These are phyloP conservation scores for Eucalyptus regnans DNA, from an alignment of 345 rosid genomes.

Conservation along the genomic window DNA sequence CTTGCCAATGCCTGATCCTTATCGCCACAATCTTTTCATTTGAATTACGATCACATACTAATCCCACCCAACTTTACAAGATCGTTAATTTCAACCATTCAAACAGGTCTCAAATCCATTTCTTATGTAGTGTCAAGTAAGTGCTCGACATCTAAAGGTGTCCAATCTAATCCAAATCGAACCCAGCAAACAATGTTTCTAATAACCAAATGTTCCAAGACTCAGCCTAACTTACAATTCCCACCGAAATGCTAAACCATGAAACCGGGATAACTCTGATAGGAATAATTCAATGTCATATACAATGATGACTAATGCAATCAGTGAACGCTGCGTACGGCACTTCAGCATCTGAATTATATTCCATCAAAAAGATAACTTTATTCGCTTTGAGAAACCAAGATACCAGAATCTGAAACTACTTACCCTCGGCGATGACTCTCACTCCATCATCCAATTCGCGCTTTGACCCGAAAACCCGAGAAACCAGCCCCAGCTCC, in stretches of 20 bases:
- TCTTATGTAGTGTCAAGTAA: neutral
- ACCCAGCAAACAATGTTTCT: too few species aligned
- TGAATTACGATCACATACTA: neutral
- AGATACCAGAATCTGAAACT: neutral
- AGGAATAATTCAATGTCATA: neutral
- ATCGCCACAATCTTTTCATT: neutral
- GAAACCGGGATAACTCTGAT: neutral
- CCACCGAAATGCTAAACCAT: neutral
- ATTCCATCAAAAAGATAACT: neutral
- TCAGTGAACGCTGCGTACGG: neutral
- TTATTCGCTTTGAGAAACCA: neutral
- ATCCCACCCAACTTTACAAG: neutral
- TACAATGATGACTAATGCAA: neutral
- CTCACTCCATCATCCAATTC: slow-evolving; percentile 41
- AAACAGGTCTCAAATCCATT: neutral
- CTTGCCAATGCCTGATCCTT: neutral
- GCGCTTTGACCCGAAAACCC: slow-evolving; percentile 44
- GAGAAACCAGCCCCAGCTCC: slow-evolving; percentile 61
- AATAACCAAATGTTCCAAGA: too few species aligned
- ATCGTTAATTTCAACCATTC: neutral
- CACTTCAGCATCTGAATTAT: neutral
- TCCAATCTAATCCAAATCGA: too few species aligned
- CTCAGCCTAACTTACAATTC: neutral
- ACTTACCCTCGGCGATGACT: slow-evolving; percentile 50
- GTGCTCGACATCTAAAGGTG: too few species aligned